phyloP scores from a whole-genome alignment of 257 asterid species.

The Lantana camara region DNA sequence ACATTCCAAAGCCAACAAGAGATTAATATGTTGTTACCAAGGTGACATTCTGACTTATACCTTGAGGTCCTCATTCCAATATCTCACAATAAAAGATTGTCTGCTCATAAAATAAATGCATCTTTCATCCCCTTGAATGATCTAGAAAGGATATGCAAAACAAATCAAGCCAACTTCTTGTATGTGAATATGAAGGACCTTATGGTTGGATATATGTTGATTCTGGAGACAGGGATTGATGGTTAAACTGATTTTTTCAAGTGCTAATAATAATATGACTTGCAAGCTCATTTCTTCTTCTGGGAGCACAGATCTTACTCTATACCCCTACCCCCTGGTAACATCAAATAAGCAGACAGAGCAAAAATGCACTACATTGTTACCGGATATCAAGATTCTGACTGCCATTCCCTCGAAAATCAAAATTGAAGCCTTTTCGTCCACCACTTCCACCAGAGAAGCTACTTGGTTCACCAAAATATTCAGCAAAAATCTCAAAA shows the following conservation, averaged over 20 bases:
- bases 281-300: slow-evolving; percentile 1
- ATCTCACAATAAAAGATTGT: slow-evolving; percentile 7
- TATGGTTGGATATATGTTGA: background rate
- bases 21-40: slow-evolving; percentile 22
- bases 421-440: slow-evolving; percentile 57
- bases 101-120: slow-evolving; percentile 10
- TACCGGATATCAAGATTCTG: slow-evolving; percentile 88
- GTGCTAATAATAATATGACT: background rate
- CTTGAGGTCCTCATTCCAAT: slow-evolving; percentile 21
- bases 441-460: slow-evolving; percentile 70
- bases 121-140: slow-evolving; percentile 14
- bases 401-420: slow-evolving; percentile 47
- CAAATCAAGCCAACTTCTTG: slow-evolving; percentile 11
- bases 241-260: background rate
- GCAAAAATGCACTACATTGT: slow-evolving; percentile 23
- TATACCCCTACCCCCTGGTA: background rate
- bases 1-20: slow-evolving; percentile 26
- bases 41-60: background rate
- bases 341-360: slow-evolving; percentile 16
- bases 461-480: slow-evolving; percentile 68
- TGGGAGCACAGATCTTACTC: background rate
- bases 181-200: slow-evolving; percentile 2
- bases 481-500: slow-evolving; percentile 70
- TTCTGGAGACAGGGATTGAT: background rate
- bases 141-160: slow-evolving; percentile 2